These are phyloP conservation scores for Coniochaeta ligniaria DNA, from an alignment of 2,329 filamentous ascomycete species.

Conservation along the genomic window DNA sequence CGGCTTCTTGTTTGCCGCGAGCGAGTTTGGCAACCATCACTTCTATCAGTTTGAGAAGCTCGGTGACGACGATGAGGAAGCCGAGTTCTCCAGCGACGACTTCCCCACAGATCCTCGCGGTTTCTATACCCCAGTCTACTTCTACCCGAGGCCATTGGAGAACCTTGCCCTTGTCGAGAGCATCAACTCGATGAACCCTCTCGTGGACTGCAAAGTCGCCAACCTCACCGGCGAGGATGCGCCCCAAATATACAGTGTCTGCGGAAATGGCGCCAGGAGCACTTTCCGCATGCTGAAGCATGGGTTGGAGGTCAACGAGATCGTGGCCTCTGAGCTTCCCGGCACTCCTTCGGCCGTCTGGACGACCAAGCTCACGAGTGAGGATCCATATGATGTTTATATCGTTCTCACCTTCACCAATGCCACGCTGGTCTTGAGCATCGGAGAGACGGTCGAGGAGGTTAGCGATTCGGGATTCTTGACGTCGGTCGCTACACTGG, in stretches of 20 bases:
- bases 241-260: slow-evolving; percentile 91
- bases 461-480: slow-evolving; percentile 91
- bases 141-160: slow-evolving; percentile 69
- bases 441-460: slow-evolving; percentile 94
- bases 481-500: slow-evolving; percentile 79
- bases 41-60: slow-evolving; percentile 98
- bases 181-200: slow-evolving; percentile 81
- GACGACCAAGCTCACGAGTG: slow-evolving; percentile 80
- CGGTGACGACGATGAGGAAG: slow-evolving; percentile 88
- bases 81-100: slow-evolving; percentile 76
- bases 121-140: slow-evolving; percentile 73
- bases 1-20: slow-evolving; percentile 87
- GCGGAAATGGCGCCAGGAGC: slow-evolving; percentile 81
- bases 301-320: slow-evolving; percentile 86
- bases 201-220: slow-evolving; percentile 85
- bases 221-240: slow-evolving; percentile 90
- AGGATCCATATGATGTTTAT: slow-evolving; percentile 85
- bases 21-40: slow-evolving; percentile 86
- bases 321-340: slow-evolving; percentile 88
- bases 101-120: slow-evolving; percentile 70
- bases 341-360: slow-evolving; percentile 88
- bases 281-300: slow-evolving; percentile 89
- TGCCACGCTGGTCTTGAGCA: slow-evolving; percentile 84
- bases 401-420: slow-evolving; percentile 93
- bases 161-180: slow-evolving; percentile 82